These are phyloP conservation scores for Mimosa pudica DNA, from an alignment of 306 rosid genomes.

Conservation along the genomic window DNA sequence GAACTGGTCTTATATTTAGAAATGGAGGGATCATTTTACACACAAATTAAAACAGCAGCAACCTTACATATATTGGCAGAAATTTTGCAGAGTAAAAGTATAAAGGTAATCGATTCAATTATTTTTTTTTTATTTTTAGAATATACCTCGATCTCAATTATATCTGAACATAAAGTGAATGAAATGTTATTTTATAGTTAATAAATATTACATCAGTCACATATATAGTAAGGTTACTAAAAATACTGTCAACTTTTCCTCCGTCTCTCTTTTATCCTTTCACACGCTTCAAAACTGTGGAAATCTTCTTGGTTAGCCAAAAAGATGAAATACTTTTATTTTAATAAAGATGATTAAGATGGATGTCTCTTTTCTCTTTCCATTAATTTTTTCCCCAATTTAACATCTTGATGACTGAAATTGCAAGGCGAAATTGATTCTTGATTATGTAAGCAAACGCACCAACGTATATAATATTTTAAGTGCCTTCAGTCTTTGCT, in stretches of 20 bases:
- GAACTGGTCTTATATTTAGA: too few relatives aligned
- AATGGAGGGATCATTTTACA: too few relatives aligned
- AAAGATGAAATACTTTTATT: background rate
- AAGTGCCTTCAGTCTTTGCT: conserved; percentile 21
- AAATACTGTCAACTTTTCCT: background rate
- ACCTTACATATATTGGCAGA: too few relatives aligned
- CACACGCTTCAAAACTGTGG: background rate
- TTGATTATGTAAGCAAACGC: conserved; percentile 33
- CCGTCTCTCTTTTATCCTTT: background rate
- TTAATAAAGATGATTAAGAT: background rate
- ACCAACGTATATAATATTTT: background rate
- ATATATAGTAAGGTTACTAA: background rate
- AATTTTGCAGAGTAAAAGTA: too few relatives aligned
- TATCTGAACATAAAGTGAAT: background rate
- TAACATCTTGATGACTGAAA: background rate
- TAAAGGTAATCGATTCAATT: too few relatives aligned
- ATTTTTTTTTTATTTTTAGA: too few relatives aligned
- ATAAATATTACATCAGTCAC: background rate
- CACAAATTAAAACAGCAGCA: too few relatives aligned
- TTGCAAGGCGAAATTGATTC: background rate
- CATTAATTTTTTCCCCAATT: background rate
- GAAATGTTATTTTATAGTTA: background rate
- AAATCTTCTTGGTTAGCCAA: background rate
- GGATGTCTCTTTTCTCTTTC: background rate
- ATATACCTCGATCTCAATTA: too few relatives aligned